A percentile compares a stretch with the other conserved stretches of the same genome.
Evolutionary conservation across 257 asterid genomes (phyloP).

Genomic region (Ajuga chamaepitys): DNA sequence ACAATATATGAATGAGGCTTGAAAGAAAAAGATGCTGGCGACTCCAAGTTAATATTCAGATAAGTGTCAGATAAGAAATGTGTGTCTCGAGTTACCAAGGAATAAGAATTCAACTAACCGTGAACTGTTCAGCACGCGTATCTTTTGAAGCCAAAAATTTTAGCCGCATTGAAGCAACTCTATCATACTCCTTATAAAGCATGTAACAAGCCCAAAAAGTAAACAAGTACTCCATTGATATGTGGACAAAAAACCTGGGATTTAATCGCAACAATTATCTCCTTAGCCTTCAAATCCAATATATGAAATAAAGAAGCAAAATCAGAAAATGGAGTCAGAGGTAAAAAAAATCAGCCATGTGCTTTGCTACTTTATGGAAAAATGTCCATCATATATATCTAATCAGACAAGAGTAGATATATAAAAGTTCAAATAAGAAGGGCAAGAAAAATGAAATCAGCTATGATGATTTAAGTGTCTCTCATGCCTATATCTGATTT

Average conservation of each 20-base stretch:
- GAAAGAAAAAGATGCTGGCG: no score
- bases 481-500: no score
- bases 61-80: not conserved
- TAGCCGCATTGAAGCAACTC: slow-evolving; percentile 80
- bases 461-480: no score
- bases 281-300: slow-evolving; percentile 11
- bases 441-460: no score
- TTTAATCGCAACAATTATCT: slow-evolving; percentile 20
- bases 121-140: slow-evolving; percentile 85
- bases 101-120: slow-evolving; percentile 46
- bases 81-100: not conserved
- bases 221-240: slow-evolving; percentile 75
- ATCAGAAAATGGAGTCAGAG: not conserved
- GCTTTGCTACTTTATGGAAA: not conserved
- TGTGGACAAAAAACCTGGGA: slow-evolving; percentile 93
- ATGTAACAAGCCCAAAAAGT: slow-evolving; percentile 84
- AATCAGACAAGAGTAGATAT: not conserved
- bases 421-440: no score
- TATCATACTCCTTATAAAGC: slow-evolving; percentile 86
- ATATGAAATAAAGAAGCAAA: not conserved
- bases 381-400: not conserved
- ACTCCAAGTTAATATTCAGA: no score
- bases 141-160: slow-evolving; percentile 80
- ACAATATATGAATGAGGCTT: not conserved
- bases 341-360: not conserved